Evolutionary conservation across 306 rosid species (phyloP).

Genomic region (Astragalus membranaceus): DNA sequence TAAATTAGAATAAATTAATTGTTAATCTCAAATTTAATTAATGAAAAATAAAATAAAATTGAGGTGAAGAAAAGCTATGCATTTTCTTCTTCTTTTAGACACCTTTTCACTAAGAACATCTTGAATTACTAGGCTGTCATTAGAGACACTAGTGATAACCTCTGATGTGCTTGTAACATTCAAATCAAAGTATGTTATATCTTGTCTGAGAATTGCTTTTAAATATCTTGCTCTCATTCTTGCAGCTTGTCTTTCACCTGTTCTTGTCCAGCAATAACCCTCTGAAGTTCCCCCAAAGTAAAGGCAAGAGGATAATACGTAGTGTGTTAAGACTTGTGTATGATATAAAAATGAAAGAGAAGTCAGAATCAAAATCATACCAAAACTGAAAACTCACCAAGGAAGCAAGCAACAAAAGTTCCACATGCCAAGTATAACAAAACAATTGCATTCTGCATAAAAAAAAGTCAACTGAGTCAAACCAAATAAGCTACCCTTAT

Average conservation of each 20-base stretch:
- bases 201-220: slow-evolving; percentile 84
- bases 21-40: background rate
- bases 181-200: slow-evolving; percentile 86
- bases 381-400: slow-evolving; percentile 51
- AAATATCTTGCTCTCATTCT: slow-evolving; percentile 80
- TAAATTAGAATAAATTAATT: background rate
- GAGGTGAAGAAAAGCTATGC: background rate
- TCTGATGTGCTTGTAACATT: slow-evolving; percentile 90
- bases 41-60: background rate
- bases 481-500: background rate
- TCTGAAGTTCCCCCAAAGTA: slow-evolving; percentile 29
- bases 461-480: slow-evolving; percentile 21
- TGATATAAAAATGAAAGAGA: background rate
- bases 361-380: background rate
- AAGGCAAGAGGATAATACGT: too few species aligned
- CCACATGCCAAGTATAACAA: slow-evolving; percentile 63
- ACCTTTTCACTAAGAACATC: slow-evolving; percentile 90
- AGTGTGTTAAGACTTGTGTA: too few species aligned
- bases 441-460: slow-evolving; percentile 69
- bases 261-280: slow-evolving; percentile 98
- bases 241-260: slow-evolving; percentile 87
- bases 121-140: slow-evolving; percentile 76
- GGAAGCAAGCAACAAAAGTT: slow-evolving; percentile 59
- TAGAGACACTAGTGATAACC: slow-evolving; percentile 79
- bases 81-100: background rate